Evolutionary conservation across 139 green algal genomes (phyloP), one percentile per base, ranked within the genome.

Genomic region (Nannochloris sp.): DNA sequence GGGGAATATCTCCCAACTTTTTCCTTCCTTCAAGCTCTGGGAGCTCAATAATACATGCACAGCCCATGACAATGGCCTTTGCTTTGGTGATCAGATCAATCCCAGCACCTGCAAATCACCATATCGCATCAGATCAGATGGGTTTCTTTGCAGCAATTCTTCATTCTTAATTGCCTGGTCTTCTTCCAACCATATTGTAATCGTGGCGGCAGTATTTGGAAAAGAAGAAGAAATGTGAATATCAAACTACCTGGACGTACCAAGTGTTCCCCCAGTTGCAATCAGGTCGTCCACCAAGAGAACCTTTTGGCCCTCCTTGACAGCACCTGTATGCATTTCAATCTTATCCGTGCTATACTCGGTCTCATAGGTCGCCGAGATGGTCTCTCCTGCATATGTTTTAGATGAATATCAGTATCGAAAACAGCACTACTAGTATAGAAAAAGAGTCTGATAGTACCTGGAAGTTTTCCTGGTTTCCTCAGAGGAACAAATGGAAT

Each of bases 381-480:
- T 83, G 2, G 81, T 95, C 53, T 88, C 82, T 8, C 90, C 90
- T 96, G 76, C 37, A 57, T 4, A 34, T 48, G 2, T n/a, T 23
- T 8, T 29, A 29, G 3, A 29, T 29, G 27, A 29, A 7, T 29
- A 29, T 29, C 4, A 29, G 4, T 29, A 29, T 29, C 27, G 7
- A 29, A 29, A 29, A 29, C 0, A 29, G 27, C 27, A 29, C 4
- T 29, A 29, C 27, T 29, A 25, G 3, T 29, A 29, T n/a, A n/a
- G n/a, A n/a, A n/a, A n/a, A 29, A 29, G 27, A 29, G 27, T 29
- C 27, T 29, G 27, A 29, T 29, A 29, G 12, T 71, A 89, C 90
- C 90, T 78, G 94, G 94, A 10, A 99, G 88, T 78, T 99, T 99
- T 43, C 88, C 88, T 16, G 90, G 90, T 70, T 99, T 99, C 16